Conservation (phyloP, 257 asterid species). For the Solanum corneliomulleri region DNA sequence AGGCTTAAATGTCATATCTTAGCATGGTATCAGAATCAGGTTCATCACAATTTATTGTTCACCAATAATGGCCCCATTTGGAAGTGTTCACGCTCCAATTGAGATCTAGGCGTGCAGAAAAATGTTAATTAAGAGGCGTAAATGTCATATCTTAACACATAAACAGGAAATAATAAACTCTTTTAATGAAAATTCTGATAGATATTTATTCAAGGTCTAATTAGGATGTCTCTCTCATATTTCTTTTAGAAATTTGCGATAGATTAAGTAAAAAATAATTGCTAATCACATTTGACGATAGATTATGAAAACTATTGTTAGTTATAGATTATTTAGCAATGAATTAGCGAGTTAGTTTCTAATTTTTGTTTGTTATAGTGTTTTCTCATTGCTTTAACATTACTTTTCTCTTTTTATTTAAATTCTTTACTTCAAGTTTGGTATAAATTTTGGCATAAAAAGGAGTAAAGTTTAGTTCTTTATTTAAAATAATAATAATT, state of each 20-base stretch:
- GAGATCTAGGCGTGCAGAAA: no score
- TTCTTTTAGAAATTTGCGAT: neutral
- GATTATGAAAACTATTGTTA: neutral
- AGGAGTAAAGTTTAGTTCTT: neutral
- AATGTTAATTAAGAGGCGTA: no score
- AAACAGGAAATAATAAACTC: neutral
- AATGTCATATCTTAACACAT: neutral
- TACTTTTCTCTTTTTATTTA: neutral
- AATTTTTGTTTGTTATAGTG: neutral
- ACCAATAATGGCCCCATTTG: no score
- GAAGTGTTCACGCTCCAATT: no score
- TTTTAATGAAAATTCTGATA: neutral
- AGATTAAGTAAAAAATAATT: neutral
- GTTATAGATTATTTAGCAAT: neutral
- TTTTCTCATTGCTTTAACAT: neutral
- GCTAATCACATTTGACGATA: neutral
- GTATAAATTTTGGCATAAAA: neutral
- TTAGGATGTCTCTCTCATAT: neutral
- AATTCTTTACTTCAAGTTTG: neutral
- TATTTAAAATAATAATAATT: neutral
- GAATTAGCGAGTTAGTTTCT: neutral
- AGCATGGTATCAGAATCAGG: neutral
- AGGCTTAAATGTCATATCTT: fast-evolving
- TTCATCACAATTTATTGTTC: no score
- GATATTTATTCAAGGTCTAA: neutral